Base-by-base conservation (phyloP, 768 basidiomycete genomes). In the Glaciozyma martinii region DNA sequence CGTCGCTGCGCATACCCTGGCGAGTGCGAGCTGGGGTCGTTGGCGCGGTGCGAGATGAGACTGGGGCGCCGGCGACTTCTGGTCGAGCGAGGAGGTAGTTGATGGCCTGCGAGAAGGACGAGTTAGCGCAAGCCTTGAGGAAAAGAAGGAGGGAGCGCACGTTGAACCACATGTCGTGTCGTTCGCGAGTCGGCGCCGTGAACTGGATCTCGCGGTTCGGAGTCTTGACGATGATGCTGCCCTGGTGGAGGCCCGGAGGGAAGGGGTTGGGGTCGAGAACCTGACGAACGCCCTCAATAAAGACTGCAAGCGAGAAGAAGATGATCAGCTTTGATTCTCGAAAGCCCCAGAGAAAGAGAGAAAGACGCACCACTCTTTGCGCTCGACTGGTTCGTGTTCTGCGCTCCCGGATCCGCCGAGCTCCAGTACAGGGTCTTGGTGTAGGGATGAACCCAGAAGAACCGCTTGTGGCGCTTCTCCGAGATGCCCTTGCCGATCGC, bases 371-470 rank as follows among this genome's bases (percentile, higher is more conserved):
- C 91, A 76, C 90, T 93, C 84, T 95, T 97, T 19, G 94, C 89
- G 75, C 87, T 93, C 12, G 90, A 90, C 79, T 97, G 92, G 1
- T 86, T 84, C 23, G 90, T 88, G 71, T 85, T 85, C 46, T 84
- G 83, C 30, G 89, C 89, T 33, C 90, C 92, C 57, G 94, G 95
- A 78, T 98, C 94, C 15, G 86, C 84, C 23, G 89, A 46, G 73
- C 90, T 90, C 95, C 95, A 99, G 77, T 98, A 97, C 64, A 99
- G 74, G 7, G 92, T 97, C 80, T 90, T 90, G 47, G 93, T 98
- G 76, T 98, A 99, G 25, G 95, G 95, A 77, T 98, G 94, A n/a
- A 99, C 86, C 95, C 95, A 99, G 82, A 98, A 95, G 84, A 68
- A 99, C 44, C 95, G 82, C 76, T 85, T 86, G 77, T 99, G 95